Evolutionary conservation across 2,329 filamentous ascomycete species (phyloP), one percentile per base, ranked within the genome.

Genomic region (Pleomassaria siparia): DNA sequence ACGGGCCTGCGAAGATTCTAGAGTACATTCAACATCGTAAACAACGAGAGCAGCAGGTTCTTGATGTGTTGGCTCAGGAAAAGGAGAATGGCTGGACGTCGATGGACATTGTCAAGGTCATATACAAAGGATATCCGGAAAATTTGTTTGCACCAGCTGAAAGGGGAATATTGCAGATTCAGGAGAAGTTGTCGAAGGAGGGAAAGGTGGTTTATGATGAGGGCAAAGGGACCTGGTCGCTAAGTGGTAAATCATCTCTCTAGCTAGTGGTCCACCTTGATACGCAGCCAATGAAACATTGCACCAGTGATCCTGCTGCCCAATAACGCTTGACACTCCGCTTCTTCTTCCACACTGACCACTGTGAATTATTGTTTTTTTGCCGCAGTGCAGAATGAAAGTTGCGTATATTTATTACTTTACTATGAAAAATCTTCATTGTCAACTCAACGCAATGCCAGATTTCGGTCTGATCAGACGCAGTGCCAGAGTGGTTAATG

Each of bases 11-110:
- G 20, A 92, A 84, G 65, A 87, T 97, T 44, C 60, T 74, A 16
- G 89, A 96, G 69, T 97, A 99, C 66, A 88, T 97, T 56, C 70
- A 76, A 50, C 94, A 97, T 73, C 80, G 92, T 25, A 80, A 83
- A 60, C 81, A 88, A 72, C 81, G 94, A 18, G 92, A 97, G 71
- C 63, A 61, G 64, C 68, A 66, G 59, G 67, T 66, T 15, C 53
- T 71, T 26, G 69, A 72, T 35, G 68, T 73, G 13, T 32, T 67
- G 43, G 37, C 55, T 50, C 12, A 75, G 45, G 53, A 63, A 30
- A 58, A 56, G 41, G 40, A 64, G n/a, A 51, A 55, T 30, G 66
- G 69, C 2, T 90, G 87, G 88, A 82, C 80, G 6, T 79, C 84
- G 8, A 86, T 90, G 80, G 89, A 92, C 49, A 76, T 97, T 54